Conservation (phyloP, 2,329 filamentous ascomycete genomes). For the Pleoardoris graminearum region DNA sequence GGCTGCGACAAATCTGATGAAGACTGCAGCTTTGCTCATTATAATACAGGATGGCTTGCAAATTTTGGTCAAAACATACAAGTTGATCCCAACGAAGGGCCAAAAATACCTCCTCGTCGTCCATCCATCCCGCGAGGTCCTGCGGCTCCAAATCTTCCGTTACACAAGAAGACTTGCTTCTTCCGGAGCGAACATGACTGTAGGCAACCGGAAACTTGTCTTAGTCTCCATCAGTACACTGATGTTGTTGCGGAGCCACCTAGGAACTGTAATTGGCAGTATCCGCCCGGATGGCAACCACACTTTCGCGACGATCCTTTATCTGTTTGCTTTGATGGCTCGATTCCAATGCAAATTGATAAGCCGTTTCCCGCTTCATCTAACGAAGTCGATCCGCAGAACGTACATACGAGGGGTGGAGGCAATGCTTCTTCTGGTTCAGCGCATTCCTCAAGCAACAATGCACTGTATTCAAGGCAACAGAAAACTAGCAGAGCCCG, state of each 20-base stretch:
- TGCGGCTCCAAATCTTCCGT: neutral
- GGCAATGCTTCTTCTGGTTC: too few species aligned
- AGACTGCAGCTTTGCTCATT: neutral
- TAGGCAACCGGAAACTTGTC: constrained; percentile 12
- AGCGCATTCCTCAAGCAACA: neutral
- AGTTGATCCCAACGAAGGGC: constrained; percentile 5
- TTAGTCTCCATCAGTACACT: constrained; percentile 21
- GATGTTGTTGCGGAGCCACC: constrained; percentile 15
- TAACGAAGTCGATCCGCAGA: neutral
- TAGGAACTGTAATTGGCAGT: neutral
- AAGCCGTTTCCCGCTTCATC: neutral
- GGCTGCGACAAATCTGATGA: neutral
- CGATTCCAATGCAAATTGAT: neutral
- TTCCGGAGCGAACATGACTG: constrained; percentile 18
- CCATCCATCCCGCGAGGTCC: neutral
- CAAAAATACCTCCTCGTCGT: neutral
- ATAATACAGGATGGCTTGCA: constrained; percentile 14
- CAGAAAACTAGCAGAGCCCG: neutral
- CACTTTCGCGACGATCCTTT: neutral
- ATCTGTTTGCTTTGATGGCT: neutral
- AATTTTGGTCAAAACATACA: neutral
- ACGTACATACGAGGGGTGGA: neutral
- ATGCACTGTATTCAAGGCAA: neutral
- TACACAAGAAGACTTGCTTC: constrained; percentile 9
- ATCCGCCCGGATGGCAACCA: neutral